These are phyloP conservation scores for Russula brevipes DNA, from an alignment of 768 basidiomycete species.

Conservation along the genomic window DNA sequence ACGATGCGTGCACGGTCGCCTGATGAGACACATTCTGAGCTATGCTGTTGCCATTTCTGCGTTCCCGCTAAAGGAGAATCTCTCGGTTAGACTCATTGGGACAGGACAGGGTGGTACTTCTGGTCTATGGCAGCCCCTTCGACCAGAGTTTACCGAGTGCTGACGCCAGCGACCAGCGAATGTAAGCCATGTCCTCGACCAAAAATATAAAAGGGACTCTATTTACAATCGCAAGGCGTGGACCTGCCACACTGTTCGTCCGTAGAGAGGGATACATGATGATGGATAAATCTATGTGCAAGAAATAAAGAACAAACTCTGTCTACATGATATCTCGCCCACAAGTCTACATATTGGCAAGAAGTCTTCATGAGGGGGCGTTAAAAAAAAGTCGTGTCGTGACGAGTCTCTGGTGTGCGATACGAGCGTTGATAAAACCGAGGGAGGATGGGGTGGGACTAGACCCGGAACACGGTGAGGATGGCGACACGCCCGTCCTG, in stretches of 20 bases:
- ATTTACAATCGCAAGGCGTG: background rate
- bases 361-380: background rate
- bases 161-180: too few species aligned
- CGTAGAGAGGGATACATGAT: background rate
- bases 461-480: slow-evolving; percentile 56
- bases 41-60: too few species aligned
- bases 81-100: too few species aligned
- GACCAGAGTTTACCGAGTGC: too few species aligned
- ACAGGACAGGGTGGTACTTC: too few species aligned
- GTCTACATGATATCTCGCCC: background rate
- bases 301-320: background rate
- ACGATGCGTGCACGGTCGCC: too few species aligned
- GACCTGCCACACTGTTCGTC: background rate
- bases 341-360: background rate
- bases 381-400: background rate
- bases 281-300: slow-evolving; percentile 3
- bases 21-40: too few species aligned
- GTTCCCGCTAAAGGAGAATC: too few species aligned
- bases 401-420: background rate
- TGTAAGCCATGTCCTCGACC: too few species aligned
- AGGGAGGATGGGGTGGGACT: background rate
- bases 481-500: slow-evolving; percentile 82
- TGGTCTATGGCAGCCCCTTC: too few species aligned
- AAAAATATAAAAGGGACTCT: background rate
- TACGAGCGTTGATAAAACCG: background rate